A percentile compares a stretch with the other conserved stretches of the same genome.
Evolutionary conservation across 2,329 filamentous ascomycete genomes (phyloP).

Genomic region (Camillea tinctor): DNA sequence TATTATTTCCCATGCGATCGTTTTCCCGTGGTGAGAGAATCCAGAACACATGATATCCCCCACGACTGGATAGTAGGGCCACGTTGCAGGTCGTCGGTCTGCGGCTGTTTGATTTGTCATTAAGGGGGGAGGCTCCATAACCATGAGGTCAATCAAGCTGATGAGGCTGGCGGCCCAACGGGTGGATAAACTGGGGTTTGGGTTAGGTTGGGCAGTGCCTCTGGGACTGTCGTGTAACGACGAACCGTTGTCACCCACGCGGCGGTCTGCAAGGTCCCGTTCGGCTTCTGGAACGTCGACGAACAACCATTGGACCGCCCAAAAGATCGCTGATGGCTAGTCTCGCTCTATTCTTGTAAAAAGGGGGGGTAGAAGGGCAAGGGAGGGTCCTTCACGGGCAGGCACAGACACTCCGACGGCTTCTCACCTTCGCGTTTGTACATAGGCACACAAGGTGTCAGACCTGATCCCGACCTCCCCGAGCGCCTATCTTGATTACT

Average conservation of each 20-base stretch:
- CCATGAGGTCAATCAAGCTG: conserved; percentile 17
- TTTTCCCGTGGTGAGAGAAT: neutral
- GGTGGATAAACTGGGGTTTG: conserved; percentile 3
- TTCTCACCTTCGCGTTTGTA: neutral
- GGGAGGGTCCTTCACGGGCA: neutral
- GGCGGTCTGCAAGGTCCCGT: conserved; percentile 29
- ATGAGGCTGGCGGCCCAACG: conserved; percentile 25
- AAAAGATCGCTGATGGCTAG: neutral
- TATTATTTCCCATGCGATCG: conserved; percentile 12
- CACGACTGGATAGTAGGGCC: conserved; percentile 8
- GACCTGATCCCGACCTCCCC: neutral
- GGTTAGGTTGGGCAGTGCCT: conserved; percentile 24
- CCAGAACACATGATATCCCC: neutral
- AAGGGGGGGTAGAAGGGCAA: neutral
- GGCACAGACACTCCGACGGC: neutral
- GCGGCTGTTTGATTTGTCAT: conserved; percentile 5
- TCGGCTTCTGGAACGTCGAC: conserved; percentile 22
- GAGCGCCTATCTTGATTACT: neutral
- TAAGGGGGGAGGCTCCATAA: conserved; percentile 8
- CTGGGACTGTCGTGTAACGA: conserved; percentile 27
- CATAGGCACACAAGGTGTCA: neutral
- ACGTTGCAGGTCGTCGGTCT: conserved; percentile 15
- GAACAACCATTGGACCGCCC: conserved; percentile 17
- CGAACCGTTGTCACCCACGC: conserved; percentile 21
- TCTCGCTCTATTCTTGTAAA: neutral